These are phyloP conservation scores for Ceratocystis destructans DNA, from an alignment of 2,329 filamentous ascomycete genomes.

Conservation along the genomic window DNA sequence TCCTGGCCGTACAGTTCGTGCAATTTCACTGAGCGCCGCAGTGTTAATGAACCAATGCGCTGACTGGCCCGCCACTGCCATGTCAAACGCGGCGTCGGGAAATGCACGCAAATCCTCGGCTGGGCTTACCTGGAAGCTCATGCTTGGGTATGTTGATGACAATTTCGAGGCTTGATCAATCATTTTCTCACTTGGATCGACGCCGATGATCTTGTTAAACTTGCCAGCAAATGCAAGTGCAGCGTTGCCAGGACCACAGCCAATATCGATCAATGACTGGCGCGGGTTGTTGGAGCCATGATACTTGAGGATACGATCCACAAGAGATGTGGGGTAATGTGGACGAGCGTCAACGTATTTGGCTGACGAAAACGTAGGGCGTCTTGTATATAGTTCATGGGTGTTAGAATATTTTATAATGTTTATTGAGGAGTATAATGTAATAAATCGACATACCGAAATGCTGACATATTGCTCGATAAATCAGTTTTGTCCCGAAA, in stretches of 20 bases:
- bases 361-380: slow-evolving; percentile 41
- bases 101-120: slow-evolving; percentile 44
- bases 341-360: slow-evolving; percentile 48
- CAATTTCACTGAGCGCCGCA: slow-evolving; percentile 41
- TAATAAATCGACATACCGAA: slow-evolving; percentile 21
- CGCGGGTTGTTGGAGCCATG: slow-evolving; percentile 28
- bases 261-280: slow-evolving; percentile 40
- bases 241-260: slow-evolving; percentile 48
- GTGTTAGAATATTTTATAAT: background rate
- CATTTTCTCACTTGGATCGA: slow-evolving; percentile 47
- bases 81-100: slow-evolving; percentile 36
- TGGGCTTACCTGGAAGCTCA: slow-evolving; percentile 34
- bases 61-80: slow-evolving; percentile 39
- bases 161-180: slow-evolving; percentile 33
- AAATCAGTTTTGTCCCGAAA: background rate
- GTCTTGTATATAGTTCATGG: slow-evolving; percentile 25
- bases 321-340: slow-evolving; percentile 42
- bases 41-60: slow-evolving; percentile 54
- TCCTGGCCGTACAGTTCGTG: slow-evolving; percentile 38
- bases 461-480: slow-evolving; percentile 20
- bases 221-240: slow-evolving; percentile 38
- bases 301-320: slow-evolving; percentile 39
- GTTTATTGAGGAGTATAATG: background rate
- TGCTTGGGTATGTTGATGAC: slow-evolving; percentile 22
- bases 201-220: slow-evolving; percentile 39